Evolutionary conservation across 176 grass and related monocot species (phyloP).

Genomic region (Juncus inflexus): DNA sequence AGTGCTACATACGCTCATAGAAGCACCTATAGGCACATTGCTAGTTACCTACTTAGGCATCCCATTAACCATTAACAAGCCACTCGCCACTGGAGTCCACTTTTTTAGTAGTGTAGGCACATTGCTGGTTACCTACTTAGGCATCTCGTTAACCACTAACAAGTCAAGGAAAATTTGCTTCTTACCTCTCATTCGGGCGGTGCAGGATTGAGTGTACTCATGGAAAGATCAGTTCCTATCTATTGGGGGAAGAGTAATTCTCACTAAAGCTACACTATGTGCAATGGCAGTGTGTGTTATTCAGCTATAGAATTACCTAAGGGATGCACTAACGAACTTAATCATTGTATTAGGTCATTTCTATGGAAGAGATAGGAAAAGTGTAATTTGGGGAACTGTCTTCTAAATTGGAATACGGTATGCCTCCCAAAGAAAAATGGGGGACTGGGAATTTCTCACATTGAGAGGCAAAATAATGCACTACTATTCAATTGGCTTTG

Average conservation of each 20-base stretch:
- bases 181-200: not conserved
- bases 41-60: not conserved
- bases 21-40: not conserved
- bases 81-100: not conserved
- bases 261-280: not conserved
- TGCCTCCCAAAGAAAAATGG: not conserved
- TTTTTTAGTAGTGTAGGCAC: not conserved
- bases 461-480: not conserved
- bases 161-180: not conserved
- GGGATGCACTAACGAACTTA: not conserved
- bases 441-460: not conserved
- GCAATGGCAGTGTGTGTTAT: not conserved
- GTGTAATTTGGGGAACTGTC: not conserved
- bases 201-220: not conserved
- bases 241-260: not conserved
- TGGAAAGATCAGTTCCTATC: not conserved
- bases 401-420: not conserved
- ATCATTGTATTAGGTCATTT: not conserved
- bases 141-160: not conserved
- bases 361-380: not conserved
- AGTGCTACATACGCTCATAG: too few relatives aligned
- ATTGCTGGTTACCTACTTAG: not conserved
- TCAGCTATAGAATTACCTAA: not conserved
- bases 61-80: not conserved
- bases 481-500: not conserved